These are phyloP conservation scores for Melampsora americana DNA, from an alignment of 1,284 basidiomycete species.

Conservation along the genomic window DNA sequence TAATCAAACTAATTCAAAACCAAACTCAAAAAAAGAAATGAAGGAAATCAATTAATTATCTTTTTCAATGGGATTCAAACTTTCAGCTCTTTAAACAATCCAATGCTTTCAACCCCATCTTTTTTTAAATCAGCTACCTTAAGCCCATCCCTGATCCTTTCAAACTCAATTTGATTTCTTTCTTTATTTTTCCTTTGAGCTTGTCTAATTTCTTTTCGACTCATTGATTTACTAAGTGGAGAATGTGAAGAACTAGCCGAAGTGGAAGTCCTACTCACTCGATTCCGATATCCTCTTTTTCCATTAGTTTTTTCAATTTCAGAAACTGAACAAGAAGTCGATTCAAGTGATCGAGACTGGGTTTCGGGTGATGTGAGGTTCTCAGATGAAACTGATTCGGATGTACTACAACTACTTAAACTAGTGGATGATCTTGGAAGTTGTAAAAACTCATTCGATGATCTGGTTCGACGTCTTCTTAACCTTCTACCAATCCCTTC, in stretches of 20 bases:
- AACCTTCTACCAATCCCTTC: neutral
- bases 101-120: neutral
- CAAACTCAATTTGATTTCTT: neutral
- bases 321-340: too few relatives aligned
- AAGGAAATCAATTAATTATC: constrained; percentile 2
- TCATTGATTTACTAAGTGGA: neutral
- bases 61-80: neutral
- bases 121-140: too few relatives aligned
- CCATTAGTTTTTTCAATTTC: too few relatives aligned
- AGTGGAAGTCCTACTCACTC: too few relatives aligned
- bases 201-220: neutral
- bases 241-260: neutral
- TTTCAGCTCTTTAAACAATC: neutral
- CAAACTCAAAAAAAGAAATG: neutral
- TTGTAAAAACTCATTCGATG: neutral
- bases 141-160: too few relatives aligned
- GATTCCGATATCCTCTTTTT: too few relatives aligned
- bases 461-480: neutral
- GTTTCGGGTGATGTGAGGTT: too few relatives aligned
- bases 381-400: too few relatives aligned
- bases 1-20: neutral
- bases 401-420: too few relatives aligned
- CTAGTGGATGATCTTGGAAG: too few relatives aligned
- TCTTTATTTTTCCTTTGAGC: neutral
- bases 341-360: neutral